phyloP scores from a whole-genome alignment of 2,329 filamentous ascomycete species.

The Podosphaera fusca region DNA sequence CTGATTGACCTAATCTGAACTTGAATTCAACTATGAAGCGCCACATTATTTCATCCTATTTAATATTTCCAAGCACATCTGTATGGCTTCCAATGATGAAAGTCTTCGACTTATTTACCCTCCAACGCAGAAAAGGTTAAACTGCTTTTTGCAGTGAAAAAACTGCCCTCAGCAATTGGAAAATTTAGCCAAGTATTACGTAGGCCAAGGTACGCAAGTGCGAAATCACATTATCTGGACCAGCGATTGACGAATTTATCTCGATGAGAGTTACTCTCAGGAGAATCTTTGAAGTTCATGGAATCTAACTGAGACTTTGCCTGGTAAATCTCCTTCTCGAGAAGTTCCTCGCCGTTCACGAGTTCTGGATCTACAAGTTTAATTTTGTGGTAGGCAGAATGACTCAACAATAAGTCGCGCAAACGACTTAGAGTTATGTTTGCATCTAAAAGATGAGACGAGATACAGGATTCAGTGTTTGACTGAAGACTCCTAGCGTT shows the following conservation, averaged over 20 bases:
- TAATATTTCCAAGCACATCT: no score
- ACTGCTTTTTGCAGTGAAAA: no score
- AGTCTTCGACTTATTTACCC: no score
- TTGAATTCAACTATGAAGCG: no score
- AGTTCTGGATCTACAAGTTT: slow-evolving; percentile 29
- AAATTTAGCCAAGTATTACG: no score
- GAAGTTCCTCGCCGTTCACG: slow-evolving; percentile 22
- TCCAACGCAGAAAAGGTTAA: no score
- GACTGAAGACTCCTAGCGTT: slow-evolving; percentile 25
- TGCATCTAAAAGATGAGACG: slow-evolving; percentile 23
- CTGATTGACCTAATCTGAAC: no score
- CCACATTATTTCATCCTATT: no score
- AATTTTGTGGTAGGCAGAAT: slow-evolving; percentile 26
- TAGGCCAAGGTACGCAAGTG: no score
- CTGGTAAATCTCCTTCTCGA: slow-evolving; percentile 17
- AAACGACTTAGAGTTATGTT: slow-evolving; percentile 25
- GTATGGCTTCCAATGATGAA: no score
- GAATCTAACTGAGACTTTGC: slow-evolving; percentile 18
- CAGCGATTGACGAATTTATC: slow-evolving; percentile 26
- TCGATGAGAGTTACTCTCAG: slow-evolving; percentile 22
- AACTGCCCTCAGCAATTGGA: no score
- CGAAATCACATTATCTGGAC: slow-evolving; percentile 7
- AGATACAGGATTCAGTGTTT: slow-evolving; percentile 23
- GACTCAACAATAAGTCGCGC: slow-evolving; percentile 27
- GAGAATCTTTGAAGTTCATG: slow-evolving; percentile 17